Evolutionary conservation across 1,139 yeast species (phyloP).

Genomic region (Suhomyces bribrorum): DNA sequence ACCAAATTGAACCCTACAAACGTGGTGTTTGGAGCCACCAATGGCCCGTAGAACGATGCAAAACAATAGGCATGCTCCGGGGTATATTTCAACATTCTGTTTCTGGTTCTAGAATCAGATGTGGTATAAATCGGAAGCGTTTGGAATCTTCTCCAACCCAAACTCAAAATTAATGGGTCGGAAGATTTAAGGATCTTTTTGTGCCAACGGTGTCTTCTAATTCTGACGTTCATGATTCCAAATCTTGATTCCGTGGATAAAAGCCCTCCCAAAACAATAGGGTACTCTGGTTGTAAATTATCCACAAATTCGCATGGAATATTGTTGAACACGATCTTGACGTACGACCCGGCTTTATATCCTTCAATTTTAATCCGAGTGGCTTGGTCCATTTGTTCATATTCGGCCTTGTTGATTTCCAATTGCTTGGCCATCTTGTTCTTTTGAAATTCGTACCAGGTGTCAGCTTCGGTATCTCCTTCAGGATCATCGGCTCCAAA

Average conservation of each 20-base stretch:
- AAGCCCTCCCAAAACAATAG: constrained; percentile 88
- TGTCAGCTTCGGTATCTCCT: constrained; percentile 76
- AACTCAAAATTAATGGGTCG: constrained; percentile 89
- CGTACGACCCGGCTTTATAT: constrained; percentile 90
- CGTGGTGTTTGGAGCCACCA: constrained; percentile 96
- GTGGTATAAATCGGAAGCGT: constrained; percentile 95
- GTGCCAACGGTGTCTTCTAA: constrained; percentile 99
- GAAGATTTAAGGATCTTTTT: constrained; percentile 92
- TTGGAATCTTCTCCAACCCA: constrained; percentile 99
- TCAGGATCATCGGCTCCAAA: constrained; percentile 74
- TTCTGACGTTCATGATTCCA: constrained; percentile 89
- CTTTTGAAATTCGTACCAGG: constrained; percentile 97
- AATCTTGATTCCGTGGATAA: constrained; percentile 88
- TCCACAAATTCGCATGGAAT: constrained; percentile 91
- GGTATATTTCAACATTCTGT: constrained; percentile 95
- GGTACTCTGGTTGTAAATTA: constrained; percentile 80
- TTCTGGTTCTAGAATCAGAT: constrained; percentile 94
- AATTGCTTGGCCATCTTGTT: constrained; percentile 95
- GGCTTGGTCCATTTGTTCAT: constrained; percentile 70
- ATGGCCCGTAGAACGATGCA: constrained; percentile 95
- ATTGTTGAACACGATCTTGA: constrained; percentile 77
- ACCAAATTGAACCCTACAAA: constrained; percentile 94
- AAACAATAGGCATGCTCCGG: constrained; percentile 98
- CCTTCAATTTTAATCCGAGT: constrained; percentile 87
- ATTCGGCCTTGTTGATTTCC: constrained; percentile 85